These are phyloP conservation scores for Wickerhamomyces canadensis DNA, from an alignment of 805 yeast species.

Conservation along the genomic window DNA sequence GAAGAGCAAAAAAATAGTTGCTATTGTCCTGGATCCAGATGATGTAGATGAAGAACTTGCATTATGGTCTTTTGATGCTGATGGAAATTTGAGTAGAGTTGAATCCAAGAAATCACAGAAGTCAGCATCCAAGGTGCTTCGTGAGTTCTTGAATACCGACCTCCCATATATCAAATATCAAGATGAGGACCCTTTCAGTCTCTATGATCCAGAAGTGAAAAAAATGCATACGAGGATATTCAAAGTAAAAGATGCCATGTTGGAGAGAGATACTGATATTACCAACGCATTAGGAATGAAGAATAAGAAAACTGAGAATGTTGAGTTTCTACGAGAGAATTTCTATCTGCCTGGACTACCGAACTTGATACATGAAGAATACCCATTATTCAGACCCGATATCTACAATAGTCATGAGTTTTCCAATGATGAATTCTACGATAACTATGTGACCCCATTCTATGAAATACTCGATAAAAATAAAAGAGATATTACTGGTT, in stretches of 20 bases:
- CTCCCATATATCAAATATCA: constrained; percentile 19
- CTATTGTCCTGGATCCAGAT: constrained; percentile 6
- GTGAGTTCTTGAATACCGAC: constrained; percentile 12
- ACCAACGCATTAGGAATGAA: constrained; percentile 18
- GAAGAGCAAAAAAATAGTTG: constrained; percentile 9
- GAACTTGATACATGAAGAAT: constrained; percentile 17
- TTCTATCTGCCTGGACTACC: constrained; percentile 21
- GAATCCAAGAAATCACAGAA: not conserved
- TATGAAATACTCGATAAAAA: constrained; percentile 1
- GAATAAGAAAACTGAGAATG: constrained; percentile 1
- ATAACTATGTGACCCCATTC: constrained; percentile 10
- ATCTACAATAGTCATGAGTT: constrained; percentile 11
- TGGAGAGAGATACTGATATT: constrained; percentile 19
- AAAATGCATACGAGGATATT: constrained; percentile 7
- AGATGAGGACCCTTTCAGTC: constrained; percentile 16
- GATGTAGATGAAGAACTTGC: constrained; percentile 6
- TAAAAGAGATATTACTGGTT: not conserved
- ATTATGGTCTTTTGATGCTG: constrained; percentile 6
- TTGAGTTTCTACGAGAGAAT: constrained; percentile 13
- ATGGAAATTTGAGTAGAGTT: constrained; percentile 9
- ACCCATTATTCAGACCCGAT: constrained; percentile 21
- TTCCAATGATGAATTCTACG: constrained; percentile 11
- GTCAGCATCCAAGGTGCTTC: not conserved
- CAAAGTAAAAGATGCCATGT: constrained; percentile 11
- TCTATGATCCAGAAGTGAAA: constrained; percentile 10